These are phyloP conservation scores for Ophiostoma populinum DNA, from an alignment of 2,329 filamentous ascomycete species.

Conservation along the genomic window DNA sequence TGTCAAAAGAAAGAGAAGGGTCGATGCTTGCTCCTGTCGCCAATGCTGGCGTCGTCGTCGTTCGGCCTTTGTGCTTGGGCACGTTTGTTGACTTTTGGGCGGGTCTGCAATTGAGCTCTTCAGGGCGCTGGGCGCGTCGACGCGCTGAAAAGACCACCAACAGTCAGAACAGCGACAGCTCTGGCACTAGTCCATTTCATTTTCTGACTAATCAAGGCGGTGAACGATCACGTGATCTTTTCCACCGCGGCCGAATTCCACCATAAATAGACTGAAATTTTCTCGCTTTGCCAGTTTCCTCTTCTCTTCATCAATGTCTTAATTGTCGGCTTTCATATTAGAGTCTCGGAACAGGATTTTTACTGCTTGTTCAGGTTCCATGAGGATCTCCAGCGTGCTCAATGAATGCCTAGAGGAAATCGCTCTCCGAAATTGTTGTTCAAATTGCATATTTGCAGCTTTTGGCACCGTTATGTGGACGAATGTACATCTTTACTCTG, in stretches of 20 bases:
- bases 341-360: slow-evolving; percentile 94
- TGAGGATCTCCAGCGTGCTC: slow-evolving; percentile 81
- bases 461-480: slow-evolving; percentile 22
- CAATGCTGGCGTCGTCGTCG: neutral
- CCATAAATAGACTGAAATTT: slow-evolving; percentile 7
- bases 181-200: no score
- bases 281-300: slow-evolving; percentile 17
- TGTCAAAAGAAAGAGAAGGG: neutral
- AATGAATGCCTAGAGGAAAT: slow-evolving; percentile 82
- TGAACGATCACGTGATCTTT: slow-evolving; percentile 3
- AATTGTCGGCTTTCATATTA: slow-evolving; percentile 71
- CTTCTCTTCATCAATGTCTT: slow-evolving; percentile 51
- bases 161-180: no score
- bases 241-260: neutral
- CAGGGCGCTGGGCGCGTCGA: no score
- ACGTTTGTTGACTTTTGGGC: neutral
- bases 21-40: neutral
- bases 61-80: neutral
- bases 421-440: slow-evolving; percentile 59
- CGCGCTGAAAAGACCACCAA: slow-evolving; percentile 2
- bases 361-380: slow-evolving; percentile 86
- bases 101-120: no score
- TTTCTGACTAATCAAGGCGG: slow-evolving; percentile 4
- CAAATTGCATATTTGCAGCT: slow-evolving; percentile 23
- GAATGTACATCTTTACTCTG: slow-evolving; percentile 20